A percentile compares a stretch with the other conserved stretches of the same genome.
Conservation (phyloP, 2,329 filamentous ascomycete genomes). For the Epichloe uncinata region DNA sequence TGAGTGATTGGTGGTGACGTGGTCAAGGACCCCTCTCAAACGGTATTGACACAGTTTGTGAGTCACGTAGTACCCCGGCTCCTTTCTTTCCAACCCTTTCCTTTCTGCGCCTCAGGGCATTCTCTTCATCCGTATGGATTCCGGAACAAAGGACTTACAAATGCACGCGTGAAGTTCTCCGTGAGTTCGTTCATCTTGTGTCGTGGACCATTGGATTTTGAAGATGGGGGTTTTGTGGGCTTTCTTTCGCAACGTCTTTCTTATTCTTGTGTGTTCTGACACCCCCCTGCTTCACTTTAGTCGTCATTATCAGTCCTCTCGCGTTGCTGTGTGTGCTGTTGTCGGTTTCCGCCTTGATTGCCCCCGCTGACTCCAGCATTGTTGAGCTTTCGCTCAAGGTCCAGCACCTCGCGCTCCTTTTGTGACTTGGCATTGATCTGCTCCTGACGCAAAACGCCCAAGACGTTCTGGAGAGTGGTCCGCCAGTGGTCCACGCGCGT, state of each 20-base stretch:
- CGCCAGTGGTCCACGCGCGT: slow-evolving; percentile 87
- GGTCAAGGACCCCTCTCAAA: not conserved
- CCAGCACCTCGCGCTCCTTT: slow-evolving; percentile 63
- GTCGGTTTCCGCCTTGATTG: slow-evolving; percentile 19
- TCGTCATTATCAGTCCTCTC: slow-evolving; percentile 45
- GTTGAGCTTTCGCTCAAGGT: slow-evolving; percentile 53
- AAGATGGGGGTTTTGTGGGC: no score
- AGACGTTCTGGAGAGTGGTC: slow-evolving; percentile 63
- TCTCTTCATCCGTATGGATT: no score
- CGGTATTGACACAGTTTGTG: no score
- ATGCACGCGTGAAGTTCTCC: no score
- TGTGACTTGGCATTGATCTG: slow-evolving; percentile 65
- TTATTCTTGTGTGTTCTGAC: slow-evolving; percentile 6
- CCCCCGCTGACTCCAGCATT: slow-evolving; percentile 24
- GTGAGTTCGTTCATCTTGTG: no score
- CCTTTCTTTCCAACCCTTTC: no score
- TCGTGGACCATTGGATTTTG: no score
- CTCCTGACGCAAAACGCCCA: slow-evolving; percentile 66
- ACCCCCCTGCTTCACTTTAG: slow-evolving; percentile 20
- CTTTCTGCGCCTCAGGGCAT: no score
- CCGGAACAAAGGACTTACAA: no score
- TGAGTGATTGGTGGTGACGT: not conserved
- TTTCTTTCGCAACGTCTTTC: no score
- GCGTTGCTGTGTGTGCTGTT: slow-evolving; percentile 26
- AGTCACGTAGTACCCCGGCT: no score